Percentiles rank a stretch among this genome's conserved stretches.
Conservation (phyloP, 495 filamentous ascomycete species). For the Penicilliopsis zonata region DNA sequence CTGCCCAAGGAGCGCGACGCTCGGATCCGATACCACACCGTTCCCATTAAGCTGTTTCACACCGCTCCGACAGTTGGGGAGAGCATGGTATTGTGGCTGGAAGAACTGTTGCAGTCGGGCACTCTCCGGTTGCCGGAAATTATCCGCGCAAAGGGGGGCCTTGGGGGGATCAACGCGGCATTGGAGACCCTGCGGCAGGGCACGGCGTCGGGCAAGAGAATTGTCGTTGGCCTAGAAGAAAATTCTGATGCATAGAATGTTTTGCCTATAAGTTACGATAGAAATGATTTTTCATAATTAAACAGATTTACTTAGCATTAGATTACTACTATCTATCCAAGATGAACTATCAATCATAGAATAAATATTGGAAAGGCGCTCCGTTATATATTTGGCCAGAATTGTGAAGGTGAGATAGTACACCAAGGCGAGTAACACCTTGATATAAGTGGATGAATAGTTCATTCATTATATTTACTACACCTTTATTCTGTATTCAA, state of each 20-base stretch:
- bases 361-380: too few relatives aligned
- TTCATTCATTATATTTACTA: too few relatives aligned
- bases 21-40: constrained; percentile 41
- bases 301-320: too few relatives aligned
- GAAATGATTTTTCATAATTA: not conserved
- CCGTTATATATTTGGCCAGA: too few relatives aligned
- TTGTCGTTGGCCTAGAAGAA: constrained; percentile 37
- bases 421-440: too few relatives aligned
- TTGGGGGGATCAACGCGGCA: constrained; percentile 49
- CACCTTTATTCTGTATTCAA: too few relatives aligned
- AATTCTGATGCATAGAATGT: too few relatives aligned
- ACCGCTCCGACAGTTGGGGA: constrained; percentile 44
- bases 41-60: constrained; percentile 62
- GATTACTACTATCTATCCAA: too few relatives aligned
- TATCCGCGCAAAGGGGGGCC: constrained; percentile 42
- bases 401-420: too few relatives aligned
- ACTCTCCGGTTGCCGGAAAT: constrained; percentile 44
- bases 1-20: constrained; percentile 37
- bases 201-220: constrained; percentile 42
- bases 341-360: too few relatives aligned
- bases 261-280: not conserved
- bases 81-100: constrained; percentile 45
- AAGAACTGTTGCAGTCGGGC: constrained; percentile 37
- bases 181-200: constrained; percentile 47
- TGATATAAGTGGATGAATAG: too few relatives aligned